Conservation (phyloP, 257 asterid species). For the Solanum sejunctum region DNA sequence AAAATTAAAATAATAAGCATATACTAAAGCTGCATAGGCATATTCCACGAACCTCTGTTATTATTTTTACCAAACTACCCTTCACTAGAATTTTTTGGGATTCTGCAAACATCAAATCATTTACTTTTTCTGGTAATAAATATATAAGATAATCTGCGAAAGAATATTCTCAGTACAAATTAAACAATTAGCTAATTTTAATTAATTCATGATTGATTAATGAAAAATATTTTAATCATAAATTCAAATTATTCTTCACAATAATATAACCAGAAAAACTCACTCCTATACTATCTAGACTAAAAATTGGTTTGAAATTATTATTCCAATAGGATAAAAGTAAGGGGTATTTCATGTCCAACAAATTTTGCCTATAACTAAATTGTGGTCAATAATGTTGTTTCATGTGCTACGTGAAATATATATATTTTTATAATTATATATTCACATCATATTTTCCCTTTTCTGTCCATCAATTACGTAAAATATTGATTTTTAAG, state of each 20-base stretch:
- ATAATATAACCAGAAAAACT: no score
- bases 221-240: no score
- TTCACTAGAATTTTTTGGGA: background rate
- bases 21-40: background rate
- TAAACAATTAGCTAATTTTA: no score
- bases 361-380: background rate
- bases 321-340: no score
- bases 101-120: background rate
- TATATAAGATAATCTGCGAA: no score
- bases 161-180: no score
- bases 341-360: background rate
- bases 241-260: no score
- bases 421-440: background rate
- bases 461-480: background rate
- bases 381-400: background rate
- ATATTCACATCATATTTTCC: background rate
- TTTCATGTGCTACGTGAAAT: background rate
- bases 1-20: background rate
- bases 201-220: no score
- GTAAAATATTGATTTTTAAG: background rate
- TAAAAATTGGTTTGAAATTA: no score
- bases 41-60: background rate
- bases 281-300: no score
- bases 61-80: background rate
- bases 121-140: no score